Evolutionary conservation across 495 filamentous ascomycete species (phyloP).

Genomic region (Neurospora sp.): DNA sequence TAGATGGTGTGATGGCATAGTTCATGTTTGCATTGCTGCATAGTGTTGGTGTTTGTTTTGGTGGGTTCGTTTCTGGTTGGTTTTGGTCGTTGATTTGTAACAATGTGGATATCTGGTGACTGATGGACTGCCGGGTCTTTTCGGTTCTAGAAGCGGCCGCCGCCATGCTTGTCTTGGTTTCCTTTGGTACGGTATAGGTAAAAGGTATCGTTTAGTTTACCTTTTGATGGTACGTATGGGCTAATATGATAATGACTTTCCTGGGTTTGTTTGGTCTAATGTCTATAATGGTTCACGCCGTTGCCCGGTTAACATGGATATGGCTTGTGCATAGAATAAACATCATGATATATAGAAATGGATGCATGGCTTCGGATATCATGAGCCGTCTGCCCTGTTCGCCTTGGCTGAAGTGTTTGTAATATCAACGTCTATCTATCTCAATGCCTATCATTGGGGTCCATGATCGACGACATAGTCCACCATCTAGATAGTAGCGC

Average conservation of each 20-base stretch:
- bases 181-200: background rate
- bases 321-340: background rate
- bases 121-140: background rate
- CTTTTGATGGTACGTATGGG: background rate
- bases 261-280: background rate
- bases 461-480: background rate
- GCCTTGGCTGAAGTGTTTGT: background rate
- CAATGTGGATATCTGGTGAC: background rate
- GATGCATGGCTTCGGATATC: background rate
- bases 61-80: background rate
- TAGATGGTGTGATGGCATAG: background rate
- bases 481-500: background rate
- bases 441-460: background rate
- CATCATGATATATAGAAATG: background rate
- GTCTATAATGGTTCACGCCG: background rate
- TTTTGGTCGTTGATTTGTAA: background rate
- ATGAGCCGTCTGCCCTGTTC: background rate
- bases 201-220: background rate
- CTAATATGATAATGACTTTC: background rate
- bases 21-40: background rate
- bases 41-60: background rate
- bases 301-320: background rate
- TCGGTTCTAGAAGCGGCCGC: background rate
- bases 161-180: background rate
- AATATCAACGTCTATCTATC: background rate